Evolutionary conservation across 1,284 basidiomycete genomes (phyloP), one percentile per base, ranked within the genome.

Genomic region (Hemileia vastatrix): DNA sequence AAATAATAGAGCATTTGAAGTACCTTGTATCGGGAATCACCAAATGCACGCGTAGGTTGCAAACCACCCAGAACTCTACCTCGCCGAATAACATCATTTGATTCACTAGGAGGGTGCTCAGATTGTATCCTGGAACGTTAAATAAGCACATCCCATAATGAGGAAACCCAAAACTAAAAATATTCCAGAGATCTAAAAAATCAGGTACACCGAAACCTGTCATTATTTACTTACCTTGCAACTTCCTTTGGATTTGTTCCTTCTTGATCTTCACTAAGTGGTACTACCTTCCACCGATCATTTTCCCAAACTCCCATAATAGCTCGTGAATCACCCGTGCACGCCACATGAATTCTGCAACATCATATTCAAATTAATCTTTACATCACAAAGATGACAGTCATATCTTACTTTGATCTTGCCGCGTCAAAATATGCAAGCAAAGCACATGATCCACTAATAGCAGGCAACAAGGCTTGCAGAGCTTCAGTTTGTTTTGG

Each of bases 261-360:
- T 8, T 92, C 97, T 79, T 97, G 93, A 75, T 98, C 95, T 73
- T 95, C 88, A 36, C 84, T 89, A 64, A 99, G 80, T 19, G 90
- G 88, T 74, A 96, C 92, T 19, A 92, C 87, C 57, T 85, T 83
- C 93, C 93, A 97, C 64, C 78, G 78, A 13, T 83, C 82, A 33
- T 74, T 69, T 0, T 68, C 77, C 86, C 90, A 94, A 64, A 90
- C 83, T 27, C 95, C 95, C 11, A 94, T 93, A 2, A 99, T 90
- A 8, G 95, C 95, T 49, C 95, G 84, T 71, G 88, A 88, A 75
- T 99, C 95, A 1, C 95, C 95, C 4, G 92, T 87, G 68, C 86
- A 86, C 1, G 95, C 94, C 43, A 96, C 84, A 71, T 93, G 93
- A 40, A 96, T 76, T 2, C 61, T 63, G 32, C 50, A 62, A 45